Evolutionary conservation across 108 stramenopile genomes (phyloP), one percentile per base, ranked within the genome.

Genomic region (Cyclotella sp.): DNA sequence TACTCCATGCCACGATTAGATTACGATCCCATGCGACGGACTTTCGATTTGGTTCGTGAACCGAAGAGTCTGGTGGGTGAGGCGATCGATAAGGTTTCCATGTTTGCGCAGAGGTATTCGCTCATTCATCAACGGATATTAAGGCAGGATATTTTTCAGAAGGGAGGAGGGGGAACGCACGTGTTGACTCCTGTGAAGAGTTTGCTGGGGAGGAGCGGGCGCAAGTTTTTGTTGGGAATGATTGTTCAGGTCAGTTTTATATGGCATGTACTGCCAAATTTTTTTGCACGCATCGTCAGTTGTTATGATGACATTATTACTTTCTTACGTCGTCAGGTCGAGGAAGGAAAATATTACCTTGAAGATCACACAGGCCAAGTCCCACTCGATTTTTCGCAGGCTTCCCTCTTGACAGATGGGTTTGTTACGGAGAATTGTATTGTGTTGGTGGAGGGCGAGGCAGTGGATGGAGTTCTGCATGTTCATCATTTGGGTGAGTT

Each of bases 401-500:
- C 87, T 5, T 72, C 79, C 12, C 51, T 82, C 0, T 30, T 92
- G 11, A 89, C 90, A 8, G 86, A 85, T 49, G 78, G 91, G 16
- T 92, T 95, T 70, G 75, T 94, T 47, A 90, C 95, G 18, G 98
- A 98, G 61, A 87, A 96, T 75, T 89, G 87, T 78, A 86, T 96
- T 43, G 87, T 96, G 9, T 77, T 98, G 55, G 91, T 96, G 13
- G 90, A 97, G 68, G 98, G 98, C 26, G 83, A 91, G 62, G 88
- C 96, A 49, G 74, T 86, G 53, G 91, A 94, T 72, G 93, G 94
- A 39, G 83, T 89, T 21, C 76, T 98, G 29, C 63, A 80, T 58
- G 90, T 89, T 41, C 81, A 88, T 72, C 73, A 78, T 47, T 66
- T 95, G 49, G 90, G 88, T 60, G 55, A 78, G 77, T 63, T 13